A percentile compares a stretch with the other conserved stretches of the same genome.
phyloP scores from a whole-genome alignment of 768 basidiomycete species.

The Dacryopinax primogenitus region DNA sequence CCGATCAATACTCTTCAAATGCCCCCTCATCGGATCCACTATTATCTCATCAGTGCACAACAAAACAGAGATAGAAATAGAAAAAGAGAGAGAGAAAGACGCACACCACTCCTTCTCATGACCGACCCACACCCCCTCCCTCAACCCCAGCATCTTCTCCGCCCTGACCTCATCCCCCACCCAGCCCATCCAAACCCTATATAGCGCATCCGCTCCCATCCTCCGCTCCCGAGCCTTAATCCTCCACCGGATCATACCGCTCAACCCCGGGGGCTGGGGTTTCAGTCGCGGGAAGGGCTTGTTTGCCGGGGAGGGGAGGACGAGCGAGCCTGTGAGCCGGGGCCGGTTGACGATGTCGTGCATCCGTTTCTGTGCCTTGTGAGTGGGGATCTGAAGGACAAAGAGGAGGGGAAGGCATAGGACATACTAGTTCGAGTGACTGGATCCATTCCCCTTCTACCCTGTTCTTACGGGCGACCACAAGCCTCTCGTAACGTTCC shows the following conservation, averaged over 20 bases:
- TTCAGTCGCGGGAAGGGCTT: constrained; percentile 64
- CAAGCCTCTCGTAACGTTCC: constrained; percentile 44
- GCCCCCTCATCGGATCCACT: constrained; percentile 2
- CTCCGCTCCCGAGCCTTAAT: constrained; percentile 36
- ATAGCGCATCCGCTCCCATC: constrained; percentile 25
- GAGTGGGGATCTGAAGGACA: not conserved
- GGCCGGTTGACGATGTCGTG: constrained; percentile 43
- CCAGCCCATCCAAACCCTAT: constrained; percentile 29
- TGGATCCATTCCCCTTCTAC: constrained; percentile 37
- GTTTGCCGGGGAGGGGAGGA: constrained; percentile 53
- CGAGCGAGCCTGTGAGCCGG: constrained; percentile 55
- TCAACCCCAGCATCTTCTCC: constrained; percentile 23
- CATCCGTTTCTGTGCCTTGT: constrained; percentile 41
- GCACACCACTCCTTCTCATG: constrained; percentile 31
- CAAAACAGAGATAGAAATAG: not conserved
- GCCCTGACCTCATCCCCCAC: constrained; percentile 31
- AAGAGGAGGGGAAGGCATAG: not conserved
- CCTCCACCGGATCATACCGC: constrained; percentile 51
- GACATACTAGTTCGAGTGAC: constrained; percentile 41
- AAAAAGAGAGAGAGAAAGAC: constrained; percentile 18
- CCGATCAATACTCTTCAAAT: constrained; percentile 25
- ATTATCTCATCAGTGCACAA: not conserved
- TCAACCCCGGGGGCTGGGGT: constrained; percentile 62
- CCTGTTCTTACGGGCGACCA: constrained; percentile 40
- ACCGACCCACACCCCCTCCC: constrained; percentile 21